Percentiles rank a stretch among this genome's conserved stretches.
These are phyloP conservation scores for Trichoderma pleuroti DNA, from an alignment of 2,329 filamentous ascomycete species.

Conservation along the genomic window DNA sequence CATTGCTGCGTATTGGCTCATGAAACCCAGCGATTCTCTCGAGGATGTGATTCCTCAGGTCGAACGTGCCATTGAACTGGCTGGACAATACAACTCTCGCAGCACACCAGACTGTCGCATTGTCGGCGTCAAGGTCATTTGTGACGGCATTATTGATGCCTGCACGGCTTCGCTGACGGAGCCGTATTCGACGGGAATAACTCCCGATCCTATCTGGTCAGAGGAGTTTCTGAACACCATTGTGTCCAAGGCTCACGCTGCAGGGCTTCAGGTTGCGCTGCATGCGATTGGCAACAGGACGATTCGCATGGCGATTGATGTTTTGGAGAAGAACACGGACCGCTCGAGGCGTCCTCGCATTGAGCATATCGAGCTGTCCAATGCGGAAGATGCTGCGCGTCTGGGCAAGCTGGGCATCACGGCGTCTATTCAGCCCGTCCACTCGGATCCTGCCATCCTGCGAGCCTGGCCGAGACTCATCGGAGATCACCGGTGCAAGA, in stretches of 20 bases:
- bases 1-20: slow-evolving; percentile 55
- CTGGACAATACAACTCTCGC: slow-evolving; percentile 32
- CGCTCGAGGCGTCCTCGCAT: slow-evolving; percentile 55
- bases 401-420: slow-evolving; percentile 59
- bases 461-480: slow-evolving; percentile 58
- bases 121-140: slow-evolving; percentile 62
- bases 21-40: slow-evolving; percentile 44
- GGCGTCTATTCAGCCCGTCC: slow-evolving; percentile 56
- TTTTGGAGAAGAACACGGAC: slow-evolving; percentile 43
- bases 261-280: slow-evolving; percentile 57
- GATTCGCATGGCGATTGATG: slow-evolving; percentile 55
- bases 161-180: slow-evolving; percentile 60
- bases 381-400: slow-evolving; percentile 50
- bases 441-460: slow-evolving; percentile 59
- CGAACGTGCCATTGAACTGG: slow-evolving; percentile 46
- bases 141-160: slow-evolving; percentile 62
- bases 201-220: slow-evolving; percentile 53
- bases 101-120: slow-evolving; percentile 44
- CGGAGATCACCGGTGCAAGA: slow-evolving; percentile 49
- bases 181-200: slow-evolving; percentile 51
- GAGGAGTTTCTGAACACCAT: slow-evolving; percentile 50
- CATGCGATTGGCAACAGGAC: slow-evolving; percentile 64
- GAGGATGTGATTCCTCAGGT: slow-evolving; percentile 45
- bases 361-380: slow-evolving; percentile 61
- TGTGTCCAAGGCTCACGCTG: slow-evolving; percentile 50